Conservation (phyloP, 306 rosid species). For the Fagus crenata region DNA sequence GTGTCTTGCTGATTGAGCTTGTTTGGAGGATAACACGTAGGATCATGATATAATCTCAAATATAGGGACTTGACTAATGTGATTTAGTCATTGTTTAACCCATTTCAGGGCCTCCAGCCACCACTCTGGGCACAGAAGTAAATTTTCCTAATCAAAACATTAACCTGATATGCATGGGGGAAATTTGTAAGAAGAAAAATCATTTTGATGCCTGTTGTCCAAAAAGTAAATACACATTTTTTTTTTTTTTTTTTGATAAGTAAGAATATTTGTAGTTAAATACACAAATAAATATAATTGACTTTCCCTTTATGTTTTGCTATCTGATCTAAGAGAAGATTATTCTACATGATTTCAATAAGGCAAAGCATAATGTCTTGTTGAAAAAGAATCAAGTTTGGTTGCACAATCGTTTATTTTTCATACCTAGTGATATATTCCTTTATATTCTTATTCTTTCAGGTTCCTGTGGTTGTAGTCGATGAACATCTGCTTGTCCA, state of each 20-base stretch:
- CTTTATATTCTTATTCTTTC: neutral
- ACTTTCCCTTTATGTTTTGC: neutral
- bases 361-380: neutral
- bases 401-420: neutral
- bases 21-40: neutral
- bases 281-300: neutral
- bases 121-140: neutral
- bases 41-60: neutral
- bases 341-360: neutral
- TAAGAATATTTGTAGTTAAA: too few relatives aligned
- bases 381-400: neutral
- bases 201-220: neutral
- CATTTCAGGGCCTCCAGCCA: neutral
- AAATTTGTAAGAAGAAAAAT: neutral
- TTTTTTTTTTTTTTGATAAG: too few relatives aligned
- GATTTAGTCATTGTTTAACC: neutral
- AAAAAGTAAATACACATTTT: neutral
- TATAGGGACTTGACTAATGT: neutral
- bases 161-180: neutral
- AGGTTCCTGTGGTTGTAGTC: neutral
- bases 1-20: neutral
- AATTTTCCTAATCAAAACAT: neutral
- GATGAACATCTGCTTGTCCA: neutral
- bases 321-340: neutral
- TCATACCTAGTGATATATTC: neutral